Percentiles rank a stretch among this genome's conserved stretches.
Conservation (phyloP, 2,329 filamentous ascomycete species). For the Diatrype stigma region DNA sequence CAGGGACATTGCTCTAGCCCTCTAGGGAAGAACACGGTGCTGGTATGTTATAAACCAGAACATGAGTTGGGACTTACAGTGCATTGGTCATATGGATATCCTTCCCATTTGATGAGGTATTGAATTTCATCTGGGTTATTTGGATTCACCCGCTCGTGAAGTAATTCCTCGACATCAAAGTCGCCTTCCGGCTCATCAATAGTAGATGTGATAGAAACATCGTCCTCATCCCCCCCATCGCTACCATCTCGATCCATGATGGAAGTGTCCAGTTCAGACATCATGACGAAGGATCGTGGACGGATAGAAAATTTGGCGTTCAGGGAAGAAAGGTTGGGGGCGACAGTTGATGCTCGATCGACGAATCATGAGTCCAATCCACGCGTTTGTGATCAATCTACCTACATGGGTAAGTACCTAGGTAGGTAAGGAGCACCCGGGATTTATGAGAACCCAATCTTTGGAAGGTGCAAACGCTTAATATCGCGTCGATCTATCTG, state of each 20-base stretch:
- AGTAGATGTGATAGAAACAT: constrained; percentile 56
- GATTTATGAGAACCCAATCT: too few relatives aligned
- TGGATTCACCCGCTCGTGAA: constrained; percentile 38
- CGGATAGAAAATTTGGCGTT: too few relatives aligned
- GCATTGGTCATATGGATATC: constrained; percentile 51
- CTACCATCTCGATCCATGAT: constrained; percentile 5
- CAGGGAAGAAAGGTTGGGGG: too few relatives aligned
- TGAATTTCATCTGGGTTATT: constrained; percentile 24
- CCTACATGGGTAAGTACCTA: not conserved
- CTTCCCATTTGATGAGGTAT: constrained; percentile 63
- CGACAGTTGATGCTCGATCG: too few relatives aligned
- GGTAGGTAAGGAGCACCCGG: not conserved
- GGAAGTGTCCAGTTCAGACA: constrained; percentile 1
- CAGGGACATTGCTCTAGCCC: too few relatives aligned
- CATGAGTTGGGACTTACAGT: constrained; percentile 26
- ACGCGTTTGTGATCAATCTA: not conserved
- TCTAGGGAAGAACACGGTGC: too few relatives aligned
- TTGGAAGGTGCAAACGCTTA: too few relatives aligned
- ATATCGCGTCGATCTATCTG: too few relatives aligned
- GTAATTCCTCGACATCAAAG: constrained; percentile 51
- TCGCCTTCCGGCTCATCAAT: constrained; percentile 40
- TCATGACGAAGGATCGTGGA: constrained; percentile 3
- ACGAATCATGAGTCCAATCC: too few relatives aligned
- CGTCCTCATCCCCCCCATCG: constrained; percentile 39
- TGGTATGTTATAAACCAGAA: too few relatives aligned